These are phyloP conservation scores for Chlorella variabilis DNA, from an alignment of 163 green algal genomes.

Conservation along the genomic window DNA sequence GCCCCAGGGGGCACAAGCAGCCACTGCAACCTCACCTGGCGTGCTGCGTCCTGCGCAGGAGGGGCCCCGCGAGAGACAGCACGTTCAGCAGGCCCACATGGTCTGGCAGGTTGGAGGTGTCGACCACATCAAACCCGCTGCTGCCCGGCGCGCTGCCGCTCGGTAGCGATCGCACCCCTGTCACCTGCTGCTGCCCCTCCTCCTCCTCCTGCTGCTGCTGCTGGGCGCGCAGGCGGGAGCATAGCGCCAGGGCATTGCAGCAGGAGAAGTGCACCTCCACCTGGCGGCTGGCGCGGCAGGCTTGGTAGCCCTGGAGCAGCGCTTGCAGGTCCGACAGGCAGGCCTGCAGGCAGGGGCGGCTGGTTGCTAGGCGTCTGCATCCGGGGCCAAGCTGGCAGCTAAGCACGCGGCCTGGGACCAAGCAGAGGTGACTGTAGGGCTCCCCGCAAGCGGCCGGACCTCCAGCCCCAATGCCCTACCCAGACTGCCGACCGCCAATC, in stretches of 20 bases:
- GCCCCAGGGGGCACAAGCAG: no score
- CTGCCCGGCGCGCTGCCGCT: not conserved
- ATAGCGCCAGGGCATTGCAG: conserved; percentile 10
- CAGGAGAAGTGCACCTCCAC: not conserved
- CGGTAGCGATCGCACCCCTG: not conserved
- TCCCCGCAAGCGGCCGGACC: no score
- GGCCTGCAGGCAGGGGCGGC: not conserved
- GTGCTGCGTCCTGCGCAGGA: not conserved
- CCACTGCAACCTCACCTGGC: no score
- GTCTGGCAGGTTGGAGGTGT: conserved; percentile 18
- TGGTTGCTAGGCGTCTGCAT: not conserved
- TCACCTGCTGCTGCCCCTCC: not conserved
- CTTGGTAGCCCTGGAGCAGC: conserved; percentile 18
- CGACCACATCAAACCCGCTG: not conserved
- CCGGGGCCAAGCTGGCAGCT: no score
- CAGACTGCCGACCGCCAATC: no score
- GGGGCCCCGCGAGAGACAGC: not conserved
- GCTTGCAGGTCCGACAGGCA: not conserved
- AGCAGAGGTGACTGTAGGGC: no score
- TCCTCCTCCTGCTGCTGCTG: not conserved
- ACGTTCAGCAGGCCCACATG: conserved; percentile 22
- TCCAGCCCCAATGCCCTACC: no score
- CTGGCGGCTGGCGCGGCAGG: not conserved
- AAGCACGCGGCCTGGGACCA: no score
- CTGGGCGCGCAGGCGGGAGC: not conserved